phyloP scores from a whole-genome alignment of 805 yeast genomes.

The Saturnispora dispora region DNA sequence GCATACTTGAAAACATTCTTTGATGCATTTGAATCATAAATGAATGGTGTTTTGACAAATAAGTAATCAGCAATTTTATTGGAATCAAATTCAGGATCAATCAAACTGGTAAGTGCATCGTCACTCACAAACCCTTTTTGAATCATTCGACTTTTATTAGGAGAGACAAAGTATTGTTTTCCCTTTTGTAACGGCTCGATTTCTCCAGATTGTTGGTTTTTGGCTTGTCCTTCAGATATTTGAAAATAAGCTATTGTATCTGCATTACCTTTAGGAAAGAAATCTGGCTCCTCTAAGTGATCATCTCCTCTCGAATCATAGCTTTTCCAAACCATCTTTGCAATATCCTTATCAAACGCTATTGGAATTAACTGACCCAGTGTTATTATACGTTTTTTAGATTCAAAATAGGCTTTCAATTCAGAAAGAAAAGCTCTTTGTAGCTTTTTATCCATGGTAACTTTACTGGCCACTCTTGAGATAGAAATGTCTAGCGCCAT shows the following conservation, averaged over 20 bases:
- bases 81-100: slow-evolving; percentile 1
- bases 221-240: slow-evolving; percentile 44
- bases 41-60: not conserved
- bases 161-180: slow-evolving; percentile 51
- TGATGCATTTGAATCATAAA: not conserved
- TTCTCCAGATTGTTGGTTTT: slow-evolving; percentile 13
- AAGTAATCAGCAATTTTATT: not conserved
- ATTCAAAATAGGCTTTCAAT: slow-evolving; percentile 53
- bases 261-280: slow-evolving; percentile 51
- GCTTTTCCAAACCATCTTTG: slow-evolving; percentile 26
- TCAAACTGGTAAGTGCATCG: slow-evolving; percentile 21
- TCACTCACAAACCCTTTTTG: slow-evolving; percentile 52
- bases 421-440: slow-evolving; percentile 56
- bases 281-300: slow-evolving; percentile 21
- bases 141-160: slow-evolving; percentile 56
- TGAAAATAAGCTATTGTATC: slow-evolving; percentile 83
- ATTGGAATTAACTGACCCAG: slow-evolving; percentile 70
- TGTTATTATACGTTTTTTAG: slow-evolving; percentile 46
- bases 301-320: slow-evolving; percentile 3
- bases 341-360: slow-evolving; percentile 59
- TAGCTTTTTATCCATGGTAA: slow-evolving; percentile 52
- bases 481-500: slow-evolving; percentile 57
- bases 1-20: slow-evolving; percentile 38
- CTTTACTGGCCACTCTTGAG: slow-evolving; percentile 59
- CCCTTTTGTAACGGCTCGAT: slow-evolving; percentile 17